phyloP scores from a whole-genome alignment of 2,329 filamentous ascomycete genomes.

The Phaeosphaeria sp. region DNA sequence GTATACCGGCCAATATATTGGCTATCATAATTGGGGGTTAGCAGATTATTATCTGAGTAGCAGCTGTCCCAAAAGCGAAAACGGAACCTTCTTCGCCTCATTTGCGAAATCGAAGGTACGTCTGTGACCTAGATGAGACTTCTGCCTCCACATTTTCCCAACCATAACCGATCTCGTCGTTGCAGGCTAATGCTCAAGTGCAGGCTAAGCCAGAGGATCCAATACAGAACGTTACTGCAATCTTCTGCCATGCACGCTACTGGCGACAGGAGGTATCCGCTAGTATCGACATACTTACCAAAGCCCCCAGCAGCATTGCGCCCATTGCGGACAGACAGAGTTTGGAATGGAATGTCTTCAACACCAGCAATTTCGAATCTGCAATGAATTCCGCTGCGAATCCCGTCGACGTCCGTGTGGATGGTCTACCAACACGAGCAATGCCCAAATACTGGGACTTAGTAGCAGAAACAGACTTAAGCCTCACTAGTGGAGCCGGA shows the following conservation, averaged over 20 bases:
- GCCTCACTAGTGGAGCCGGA: slow-evolving; percentile 2
- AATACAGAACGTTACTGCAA: slow-evolving; percentile 19
- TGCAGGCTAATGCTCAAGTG: no score
- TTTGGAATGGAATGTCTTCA: slow-evolving; percentile 42
- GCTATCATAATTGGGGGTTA: slow-evolving; percentile 47
- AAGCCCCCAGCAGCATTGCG: slow-evolving; percentile 9
- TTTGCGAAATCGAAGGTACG: slow-evolving; percentile 11
- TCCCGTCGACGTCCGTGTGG: background rate
- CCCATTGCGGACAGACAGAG: slow-evolving; percentile 32
- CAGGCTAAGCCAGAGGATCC: slow-evolving; percentile 18
- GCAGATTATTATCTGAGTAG: slow-evolving; percentile 39
- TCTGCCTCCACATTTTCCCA: no score
- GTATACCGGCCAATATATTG: slow-evolving; percentile 52
- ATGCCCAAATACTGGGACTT: slow-evolving; percentile 18
- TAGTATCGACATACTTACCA: slow-evolving; percentile 36
- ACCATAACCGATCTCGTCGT: no score
- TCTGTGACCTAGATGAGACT: no score
- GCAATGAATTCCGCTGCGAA: slow-evolving; percentile 13
- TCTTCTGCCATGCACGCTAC: slow-evolving; percentile 47
- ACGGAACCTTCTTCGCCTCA: slow-evolving; percentile 45
- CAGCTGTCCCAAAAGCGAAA: slow-evolving; percentile 39
- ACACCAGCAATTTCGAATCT: slow-evolving; percentile 49
- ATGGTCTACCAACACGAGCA: slow-evolving; percentile 11
- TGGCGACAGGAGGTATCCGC: slow-evolving; percentile 55
- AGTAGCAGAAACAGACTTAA: slow-evolving; percentile 14